Conservation (phyloP, 169 alveolate genomes). For the Eimeria tenella region DNA sequence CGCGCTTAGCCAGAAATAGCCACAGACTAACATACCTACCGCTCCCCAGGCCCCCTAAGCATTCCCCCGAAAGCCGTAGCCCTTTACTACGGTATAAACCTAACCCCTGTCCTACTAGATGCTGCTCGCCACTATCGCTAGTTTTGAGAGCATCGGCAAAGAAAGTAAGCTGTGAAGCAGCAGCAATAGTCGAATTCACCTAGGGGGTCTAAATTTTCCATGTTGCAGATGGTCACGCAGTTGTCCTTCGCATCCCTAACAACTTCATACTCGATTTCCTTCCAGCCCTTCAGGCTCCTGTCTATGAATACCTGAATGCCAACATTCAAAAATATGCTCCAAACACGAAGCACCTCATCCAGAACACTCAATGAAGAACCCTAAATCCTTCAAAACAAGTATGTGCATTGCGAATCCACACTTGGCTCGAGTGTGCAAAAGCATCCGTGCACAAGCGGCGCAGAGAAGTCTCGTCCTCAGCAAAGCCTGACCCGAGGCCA, state of each 20-base stretch:
- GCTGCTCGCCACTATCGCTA: too few species aligned
- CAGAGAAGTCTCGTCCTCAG: slow-evolving; percentile 88
- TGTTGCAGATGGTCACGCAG: slow-evolving; percentile 92
- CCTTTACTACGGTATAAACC: too few species aligned
- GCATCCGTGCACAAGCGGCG: slow-evolving; percentile 83
- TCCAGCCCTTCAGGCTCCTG: slow-evolving; percentile 92
- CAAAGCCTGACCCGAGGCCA: slow-evolving; percentile 89
- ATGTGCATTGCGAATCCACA: not conserved
- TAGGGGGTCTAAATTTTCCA: slow-evolving; percentile 94
- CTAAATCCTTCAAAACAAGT: not conserved
- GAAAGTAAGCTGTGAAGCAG: not conserved
- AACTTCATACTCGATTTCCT: slow-evolving; percentile 93
- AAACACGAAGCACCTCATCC: not conserved
- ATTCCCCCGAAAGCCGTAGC: too few species aligned
- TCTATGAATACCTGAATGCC: slow-evolving; percentile 89
- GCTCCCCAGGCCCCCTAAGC: too few species aligned
- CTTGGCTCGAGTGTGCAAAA: slow-evolving; percentile 84
- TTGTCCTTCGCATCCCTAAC: slow-evolving; percentile 92
- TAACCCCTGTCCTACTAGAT: too few species aligned
- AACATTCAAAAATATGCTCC: not conserved
- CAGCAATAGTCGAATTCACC: slow-evolving; percentile 79
- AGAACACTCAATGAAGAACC: not conserved
- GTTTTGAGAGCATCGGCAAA: not conserved
- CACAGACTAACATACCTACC: too few species aligned
- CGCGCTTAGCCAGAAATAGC: too few species aligned